phyloP scores from a whole-genome alignment of 73 alveolate genomes.

The Strombidium stylifer region DNA sequence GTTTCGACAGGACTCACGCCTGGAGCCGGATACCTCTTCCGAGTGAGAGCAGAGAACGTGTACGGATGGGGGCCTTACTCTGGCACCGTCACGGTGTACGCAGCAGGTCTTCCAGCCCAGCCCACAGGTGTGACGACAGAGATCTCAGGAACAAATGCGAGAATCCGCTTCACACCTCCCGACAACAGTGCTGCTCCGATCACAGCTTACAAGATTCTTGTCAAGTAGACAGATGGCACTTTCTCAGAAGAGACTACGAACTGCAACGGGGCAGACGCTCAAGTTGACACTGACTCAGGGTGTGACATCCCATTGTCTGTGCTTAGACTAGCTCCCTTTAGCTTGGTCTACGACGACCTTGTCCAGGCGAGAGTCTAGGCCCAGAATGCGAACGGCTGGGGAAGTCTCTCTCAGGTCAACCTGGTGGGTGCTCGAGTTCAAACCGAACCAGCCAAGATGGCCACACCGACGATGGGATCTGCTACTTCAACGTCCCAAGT shows the following conservation, averaged over 20 bases:
- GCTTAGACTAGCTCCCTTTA: conserved; percentile 24
- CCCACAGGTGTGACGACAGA: too few species aligned
- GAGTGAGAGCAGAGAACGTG: conserved; percentile 39
- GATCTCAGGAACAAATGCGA: too few species aligned
- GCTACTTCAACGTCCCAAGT: conserved; percentile 10
- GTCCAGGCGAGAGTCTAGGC: conserved; percentile 39
- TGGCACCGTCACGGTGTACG: neutral
- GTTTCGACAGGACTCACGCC: conserved; percentile 3
- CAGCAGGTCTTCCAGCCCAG: conserved; percentile 37
- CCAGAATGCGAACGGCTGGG: conserved; percentile 39
- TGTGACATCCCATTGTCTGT: conserved; percentile 35
- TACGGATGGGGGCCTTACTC: conserved; percentile 50
- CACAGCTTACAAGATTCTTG: conserved; percentile 6
- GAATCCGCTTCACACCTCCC: conserved; percentile 30
- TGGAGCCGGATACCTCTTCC: conserved; percentile 34
- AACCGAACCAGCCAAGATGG: conserved; percentile 38
- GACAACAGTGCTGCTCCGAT: conserved; percentile 26
- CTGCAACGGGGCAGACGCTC: conserved; percentile 23
- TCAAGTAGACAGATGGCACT: neutral
- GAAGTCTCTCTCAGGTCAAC: conserved; percentile 17
- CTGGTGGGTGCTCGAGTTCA: conserved; percentile 28
- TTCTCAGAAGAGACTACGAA: conserved; percentile 27
- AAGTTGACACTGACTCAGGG: too few species aligned
- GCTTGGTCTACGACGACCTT: neutral
- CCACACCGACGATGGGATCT: conserved; percentile 19